Evolutionary conservation across 2,329 filamentous ascomycete genomes (phyloP), one percentile per base, ranked within the genome.

Genomic region (Alternaria angustiovoidea): DNA sequence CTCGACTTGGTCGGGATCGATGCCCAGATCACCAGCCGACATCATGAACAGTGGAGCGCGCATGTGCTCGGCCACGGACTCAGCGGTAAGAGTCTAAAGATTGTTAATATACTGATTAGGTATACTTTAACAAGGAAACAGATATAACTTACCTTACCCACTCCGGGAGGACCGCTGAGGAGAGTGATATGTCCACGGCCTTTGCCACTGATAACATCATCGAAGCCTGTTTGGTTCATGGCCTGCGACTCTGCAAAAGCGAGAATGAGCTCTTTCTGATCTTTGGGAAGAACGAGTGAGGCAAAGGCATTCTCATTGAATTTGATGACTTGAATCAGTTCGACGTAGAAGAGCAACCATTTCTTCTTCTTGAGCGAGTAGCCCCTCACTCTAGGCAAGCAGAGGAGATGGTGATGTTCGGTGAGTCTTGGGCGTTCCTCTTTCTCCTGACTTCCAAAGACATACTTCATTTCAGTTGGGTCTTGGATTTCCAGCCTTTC

Each of bases 351-450:
- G 75, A 96, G 91, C 1, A 96, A 85, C 93, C 93, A 97, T 22
- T 92, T 83, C 80, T 96, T 96, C 79, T 96, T 92, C 4, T 87
- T 88, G 74, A 96, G 94, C 1, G 91, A 88, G 70, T 96, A 97
- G 0, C 93, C 93, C 7, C 94, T 85, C 0, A 96, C 91, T 0
- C 95, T 87, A 0, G 93, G 89, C 5, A 90, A 92, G 8, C 92
- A 89, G 55, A 94, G 89, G 4, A 96, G 82, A 39, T 94, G 90
- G 65, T 96, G 91, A 61, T 95, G 91, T 32, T 93, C 89, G 0
- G 85, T 91, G 71, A 94, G 93, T 82, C 84, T 14, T 80, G 84
- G 7, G 81, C 81, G 46, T 30, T 64, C 64, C 28, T 24, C 71
- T 69, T 56, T 79, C 75, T 26, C 82, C 71, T 61, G 42, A 51